Evolutionary conservation across 805 yeast species (phyloP), one percentile per base, ranked within the genome.

Genomic region (Cyberlindnera mycetangii): DNA sequence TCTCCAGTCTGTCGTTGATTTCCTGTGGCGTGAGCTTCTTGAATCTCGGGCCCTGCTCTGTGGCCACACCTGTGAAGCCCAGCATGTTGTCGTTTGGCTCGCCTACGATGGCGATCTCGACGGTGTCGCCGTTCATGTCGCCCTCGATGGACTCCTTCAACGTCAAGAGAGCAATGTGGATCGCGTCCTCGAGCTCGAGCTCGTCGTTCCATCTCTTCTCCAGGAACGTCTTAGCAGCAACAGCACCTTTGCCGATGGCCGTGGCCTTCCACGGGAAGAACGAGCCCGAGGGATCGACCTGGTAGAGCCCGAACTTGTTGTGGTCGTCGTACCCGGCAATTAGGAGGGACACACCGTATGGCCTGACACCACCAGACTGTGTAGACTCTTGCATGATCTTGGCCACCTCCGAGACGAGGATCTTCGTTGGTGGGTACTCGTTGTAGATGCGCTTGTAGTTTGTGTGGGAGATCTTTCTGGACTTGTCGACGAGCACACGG

Each of bases 201-300:
- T 93, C 96, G 53, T 89, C 95, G 63, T 90, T 92, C 97, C 98
- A 93, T 69, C 99, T 83, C 70, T 93, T 93, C 66, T 93, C 99
- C 61, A 93, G 70, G 59, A 93, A 93, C 1, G 98, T 92, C 72
- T 95, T 93, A 28, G 98, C 99, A n/a, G 95, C 88, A 35, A 81
- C 81, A 4, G 97, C 83, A 20, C 97, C 95, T 63, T 89, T 90
- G 52, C 99, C 99, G 58, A 93, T 93, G 19, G 99, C 98, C 4
- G 99, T 92, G 31, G 99, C 99, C 68, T 92, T 93, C 99, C 99
- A 93, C 9, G 99, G 98, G 76, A 88, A 93, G 66, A 85, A 93
- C 32, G 97, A 82, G 9, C 99, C 99, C 4, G 96, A 85, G 5
- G 99, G 99, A 69, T 93, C 99, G 38, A 93, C 95, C 69, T 93